Base-by-base conservation (phyloP, 306 rosid species). In the Cicer pinnatifidum region DNA sequence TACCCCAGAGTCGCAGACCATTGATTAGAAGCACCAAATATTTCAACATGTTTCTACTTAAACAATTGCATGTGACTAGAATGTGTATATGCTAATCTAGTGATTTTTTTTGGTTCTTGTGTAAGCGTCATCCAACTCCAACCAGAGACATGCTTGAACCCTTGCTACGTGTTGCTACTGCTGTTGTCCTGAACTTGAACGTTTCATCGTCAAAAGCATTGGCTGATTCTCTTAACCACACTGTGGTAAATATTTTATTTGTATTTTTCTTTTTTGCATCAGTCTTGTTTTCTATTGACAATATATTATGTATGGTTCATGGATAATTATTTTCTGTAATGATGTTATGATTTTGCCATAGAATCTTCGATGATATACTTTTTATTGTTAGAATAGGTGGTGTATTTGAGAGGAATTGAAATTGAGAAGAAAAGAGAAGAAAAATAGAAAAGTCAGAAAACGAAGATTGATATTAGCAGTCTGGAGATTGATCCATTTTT, bases 101-200 rank as follows among this genome's bases (percentile, higher is more conserved):
- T 76, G 46, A 70, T 80, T 65, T 39, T 35, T 63, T 61, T 40
- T 63, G 71, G 73, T 73, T 78, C 12, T 65, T 73, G 64, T 64
- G 80, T 82, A 94, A 97, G 96, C 96, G 97, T 9, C 99, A 94
- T 86, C 97, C 97, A 67, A 68, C 79, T 62, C 99, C 99, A 7
- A 89, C 97, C 10, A 82, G 86, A 77, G 97, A 94, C 84, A 94
- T 90, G 99, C 95, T 94, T 77, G 96, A 94, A 80, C 97, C 99
- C 43, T 81, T 94, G 85, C 75, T 94, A 71, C 89, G 85, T 47
- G 90, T 97, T 40, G 92, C 97, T 81, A 86, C 91, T 77, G 91
- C 96, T 71, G 76, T 91, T 86, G 97, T 96, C 75, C 85, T 94
- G 75, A 81, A 80, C 83, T 88, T 94, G 96, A 96, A 94, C 76